Percentiles rank a stretch among this genome's conserved stretches.
Conservation (phyloP, 306 rosid genomes). For the Acacia confusa region DNA sequence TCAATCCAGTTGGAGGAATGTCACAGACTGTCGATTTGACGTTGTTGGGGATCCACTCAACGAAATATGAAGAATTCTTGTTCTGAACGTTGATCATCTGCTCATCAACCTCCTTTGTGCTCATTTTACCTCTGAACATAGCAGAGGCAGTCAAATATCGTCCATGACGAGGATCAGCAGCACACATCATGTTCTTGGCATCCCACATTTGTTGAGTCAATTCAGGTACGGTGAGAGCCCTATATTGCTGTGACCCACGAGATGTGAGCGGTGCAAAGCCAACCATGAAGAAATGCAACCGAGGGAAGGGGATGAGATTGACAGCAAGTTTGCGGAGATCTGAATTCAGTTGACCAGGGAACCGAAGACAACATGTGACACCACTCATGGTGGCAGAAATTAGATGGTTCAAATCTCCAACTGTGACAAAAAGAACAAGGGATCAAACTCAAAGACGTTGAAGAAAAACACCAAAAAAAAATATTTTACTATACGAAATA, state of each 20-base stretch:
- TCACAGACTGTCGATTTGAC: slow-evolving; percentile 72
- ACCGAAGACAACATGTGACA: slow-evolving; percentile 69
- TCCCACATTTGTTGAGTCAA: slow-evolving; percentile 82
- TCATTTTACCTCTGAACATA: slow-evolving; percentile 82
- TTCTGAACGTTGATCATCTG: slow-evolving; percentile 75
- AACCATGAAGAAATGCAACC: slow-evolving; percentile 72
- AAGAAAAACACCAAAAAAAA: neutral
- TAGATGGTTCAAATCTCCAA: slow-evolving; percentile 67
- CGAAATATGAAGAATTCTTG: slow-evolving; percentile 72
- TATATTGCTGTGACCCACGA: slow-evolving; percentile 71
- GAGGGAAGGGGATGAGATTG: slow-evolving; percentile 68
- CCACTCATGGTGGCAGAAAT: slow-evolving; percentile 81
- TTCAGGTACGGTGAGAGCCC: slow-evolving; percentile 70
- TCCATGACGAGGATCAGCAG: slow-evolving; percentile 76
- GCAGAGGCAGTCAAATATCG: slow-evolving; percentile 74
- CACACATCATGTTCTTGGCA: slow-evolving; percentile 77
- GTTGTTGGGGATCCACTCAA: slow-evolving; percentile 76
- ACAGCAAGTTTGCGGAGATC: slow-evolving; percentile 75
- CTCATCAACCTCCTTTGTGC: slow-evolving; percentile 72
- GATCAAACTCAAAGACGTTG: neutral
- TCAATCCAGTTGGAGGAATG: slow-evolving; percentile 67
- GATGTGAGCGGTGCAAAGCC: slow-evolving; percentile 77
- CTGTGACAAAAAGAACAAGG: slow-evolving; percentile 34
- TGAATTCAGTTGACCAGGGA: slow-evolving; percentile 72
- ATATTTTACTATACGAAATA: too few species aligned